A percentile compares a stretch with the other conserved stretches of the same genome.
Evolutionary conservation across 2,329 filamentous ascomycete genomes (phyloP).

Genomic region (Paraconiothyrium sp.): DNA sequence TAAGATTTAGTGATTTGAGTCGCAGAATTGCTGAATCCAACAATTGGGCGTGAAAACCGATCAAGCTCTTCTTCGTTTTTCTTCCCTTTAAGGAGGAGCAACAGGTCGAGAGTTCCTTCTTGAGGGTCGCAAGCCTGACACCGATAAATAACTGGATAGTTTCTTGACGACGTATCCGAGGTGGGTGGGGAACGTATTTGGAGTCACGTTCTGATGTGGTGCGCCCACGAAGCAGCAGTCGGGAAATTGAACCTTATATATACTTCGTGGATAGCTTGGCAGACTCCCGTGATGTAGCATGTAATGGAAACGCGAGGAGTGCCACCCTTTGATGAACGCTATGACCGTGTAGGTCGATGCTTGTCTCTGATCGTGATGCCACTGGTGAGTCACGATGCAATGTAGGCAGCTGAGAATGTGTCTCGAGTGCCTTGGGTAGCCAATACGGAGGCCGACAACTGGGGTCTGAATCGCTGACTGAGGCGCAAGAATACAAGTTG

Average conservation of each 20-base stretch:
- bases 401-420: constrained; percentile 13
- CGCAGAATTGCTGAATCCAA: constrained; percentile 9
- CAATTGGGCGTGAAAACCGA: background rate
- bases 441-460: constrained; percentile 20
- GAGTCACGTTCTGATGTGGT: constrained; percentile 22
- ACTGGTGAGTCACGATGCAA: constrained; percentile 32
- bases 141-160: constrained; percentile 27
- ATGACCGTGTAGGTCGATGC: constrained; percentile 14
- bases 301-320: constrained; percentile 11
- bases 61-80: constrained; percentile 12
- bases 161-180: background rate
- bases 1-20: constrained; percentile 20
- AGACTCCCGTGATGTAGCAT: background rate
- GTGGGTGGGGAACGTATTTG: constrained; percentile 13
- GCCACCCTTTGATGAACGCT: constrained; percentile 10
- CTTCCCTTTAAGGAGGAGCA: too few relatives aligned
- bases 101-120: constrained; percentile 13
- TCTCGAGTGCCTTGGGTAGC: constrained; percentile 2
- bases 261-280: constrained; percentile 11
- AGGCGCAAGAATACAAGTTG: background rate
- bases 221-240: constrained; percentile 19
- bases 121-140: constrained; percentile 23
- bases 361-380: constrained; percentile 13
- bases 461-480: background rate
- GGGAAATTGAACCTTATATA: constrained; percentile 28